phyloP scores from a whole-genome alignment of 2,329 filamentous ascomycete genomes.

The Ustilaginoidea virens region DNA sequence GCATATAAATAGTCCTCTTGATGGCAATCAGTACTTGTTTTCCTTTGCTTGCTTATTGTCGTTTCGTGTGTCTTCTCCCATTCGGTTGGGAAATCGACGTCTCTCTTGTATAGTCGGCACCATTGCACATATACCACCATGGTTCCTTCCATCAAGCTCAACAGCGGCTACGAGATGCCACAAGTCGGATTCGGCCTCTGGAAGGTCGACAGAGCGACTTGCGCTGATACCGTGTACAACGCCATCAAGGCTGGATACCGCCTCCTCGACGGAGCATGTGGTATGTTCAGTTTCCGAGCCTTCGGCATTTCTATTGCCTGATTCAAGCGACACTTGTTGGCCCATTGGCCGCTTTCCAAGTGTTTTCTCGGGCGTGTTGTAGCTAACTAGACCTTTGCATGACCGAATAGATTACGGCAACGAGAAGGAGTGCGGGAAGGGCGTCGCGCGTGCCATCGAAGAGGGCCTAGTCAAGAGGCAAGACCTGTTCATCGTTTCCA shows the following conservation, averaged over 20 bases:
- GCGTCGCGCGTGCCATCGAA: constrained; percentile 63
- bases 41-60: no score
- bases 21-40: no score
- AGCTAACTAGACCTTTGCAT: no score
- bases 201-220: constrained; percentile 64
- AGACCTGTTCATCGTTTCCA: constrained; percentile 84
- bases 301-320: no score
- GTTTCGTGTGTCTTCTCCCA: no score
- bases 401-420: constrained; percentile 65
- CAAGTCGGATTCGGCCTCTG: constrained; percentile 66
- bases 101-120: no score
- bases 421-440: constrained; percentile 62
- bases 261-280: constrained; percentile 41
- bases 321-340: no score
- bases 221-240: constrained; percentile 65
- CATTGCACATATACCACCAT: no score
- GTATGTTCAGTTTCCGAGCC: constrained; percentile 3
- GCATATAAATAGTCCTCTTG: no score
- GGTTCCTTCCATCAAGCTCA: constrained; percentile 40
- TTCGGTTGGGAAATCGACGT: no score
- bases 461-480: constrained; percentile 69
- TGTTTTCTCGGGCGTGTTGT: no score
- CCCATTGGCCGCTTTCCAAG: no score
- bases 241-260: constrained; percentile 49
- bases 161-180: constrained; percentile 54